Base-by-base conservation (phyloP, 75 land plant species). In the Selaginella moellendorffii region DNA sequence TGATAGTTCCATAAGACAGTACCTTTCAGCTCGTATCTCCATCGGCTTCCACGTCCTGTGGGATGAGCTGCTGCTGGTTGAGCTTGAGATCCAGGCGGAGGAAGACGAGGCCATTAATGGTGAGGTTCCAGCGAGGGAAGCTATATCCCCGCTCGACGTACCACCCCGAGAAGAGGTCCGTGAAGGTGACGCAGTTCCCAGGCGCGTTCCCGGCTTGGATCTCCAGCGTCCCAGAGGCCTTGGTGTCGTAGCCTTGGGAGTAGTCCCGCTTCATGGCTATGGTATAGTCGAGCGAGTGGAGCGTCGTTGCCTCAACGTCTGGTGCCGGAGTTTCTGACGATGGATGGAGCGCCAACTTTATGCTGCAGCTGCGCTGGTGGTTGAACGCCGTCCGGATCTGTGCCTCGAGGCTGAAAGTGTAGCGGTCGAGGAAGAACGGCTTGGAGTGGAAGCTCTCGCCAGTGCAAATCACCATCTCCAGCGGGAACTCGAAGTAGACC, bases 81-180 rank as follows among this genome's bases (percentile, higher is more conserved):
- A 63, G 27, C 64, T 54, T 62, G 29, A 75, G 65, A 61, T 75
- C 73, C 5, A 75, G 54, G 25, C 63, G 42, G 29, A 75, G 62
- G 28, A 75, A 75, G 2, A 75, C 77, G 0, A 73, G 73, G 19
- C 77, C 77, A 53, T 71, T 70, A 27, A 70, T 75, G 18, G 77
- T 70, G 21, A 71, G 69, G 28, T 75, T 75, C 77, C 77, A 75
- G 29, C 73, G 20, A 25, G 77, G 77, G 30, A 61, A 59, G 30
- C 64, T 75, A 31, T 70, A 75, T 0, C 73, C 77, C 42, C 73
- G 27, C 27, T 75, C 73, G 30, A 70, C 62, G 27, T 54, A 64
- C 77, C 77, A 75, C 2, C 77, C 77, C 19, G 77, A 65, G 54
- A 75, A 75, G 14, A 75, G 52, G 27, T 75, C 77, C 26, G 56